Evolutionary conservation across 176 grass and related monocot genomes (phyloP).

Genomic region (Ananas comosus): DNA sequence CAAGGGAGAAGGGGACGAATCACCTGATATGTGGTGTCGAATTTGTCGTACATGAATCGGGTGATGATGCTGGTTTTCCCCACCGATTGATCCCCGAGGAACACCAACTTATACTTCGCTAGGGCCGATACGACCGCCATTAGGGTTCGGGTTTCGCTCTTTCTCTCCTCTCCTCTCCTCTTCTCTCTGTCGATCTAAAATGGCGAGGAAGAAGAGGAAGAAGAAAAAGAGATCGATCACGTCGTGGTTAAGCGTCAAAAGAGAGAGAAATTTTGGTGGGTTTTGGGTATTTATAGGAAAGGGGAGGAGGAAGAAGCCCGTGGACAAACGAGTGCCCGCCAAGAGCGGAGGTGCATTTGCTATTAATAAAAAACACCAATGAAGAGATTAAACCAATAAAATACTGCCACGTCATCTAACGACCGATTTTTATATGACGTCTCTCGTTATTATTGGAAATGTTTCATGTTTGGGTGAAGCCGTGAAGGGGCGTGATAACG

Average conservation of each 20-base stretch:
- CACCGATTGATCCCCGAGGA: conserved; percentile 70
- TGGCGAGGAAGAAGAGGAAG: conserved; percentile 8
- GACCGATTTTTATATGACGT: neutral
- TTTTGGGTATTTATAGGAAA: neutral
- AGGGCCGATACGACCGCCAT: conserved; percentile 56
- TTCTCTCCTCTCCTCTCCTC: neutral
- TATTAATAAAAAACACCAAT: neutral
- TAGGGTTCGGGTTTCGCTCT: conserved; percentile 5
- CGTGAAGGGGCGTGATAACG: neutral
- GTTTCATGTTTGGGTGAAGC: neutral
- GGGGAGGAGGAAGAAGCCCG: neutral
- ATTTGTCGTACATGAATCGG: conserved; percentile 95
- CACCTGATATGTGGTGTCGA: conserved; percentile 75
- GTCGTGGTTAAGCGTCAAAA: neutral
- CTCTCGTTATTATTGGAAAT: neutral
- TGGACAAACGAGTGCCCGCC: neutral
- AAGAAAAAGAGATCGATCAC: neutral
- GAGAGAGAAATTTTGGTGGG: neutral
- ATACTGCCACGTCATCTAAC: neutral
- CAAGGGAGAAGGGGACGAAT: neutral
- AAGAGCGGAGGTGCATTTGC: neutral
- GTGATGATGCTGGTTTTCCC: conserved; percentile 82
- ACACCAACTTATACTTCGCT: conserved; percentile 80
- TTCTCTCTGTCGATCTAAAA: neutral
- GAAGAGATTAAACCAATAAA: neutral